Base-by-base conservation (phyloP, 148 eudicot species). In the Agrostemma githago region DNA sequence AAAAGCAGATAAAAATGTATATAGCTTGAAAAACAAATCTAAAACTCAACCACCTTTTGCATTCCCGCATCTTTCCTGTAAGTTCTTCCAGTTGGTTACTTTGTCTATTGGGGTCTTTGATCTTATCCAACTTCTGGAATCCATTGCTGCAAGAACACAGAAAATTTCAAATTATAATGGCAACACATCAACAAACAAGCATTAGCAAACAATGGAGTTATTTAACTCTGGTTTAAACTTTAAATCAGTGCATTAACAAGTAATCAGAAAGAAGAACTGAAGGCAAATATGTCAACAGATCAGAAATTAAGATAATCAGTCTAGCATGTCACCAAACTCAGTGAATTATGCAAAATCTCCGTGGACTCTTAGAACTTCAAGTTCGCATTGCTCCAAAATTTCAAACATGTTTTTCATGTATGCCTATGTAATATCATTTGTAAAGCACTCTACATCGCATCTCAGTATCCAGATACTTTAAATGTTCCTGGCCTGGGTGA, bases 81-180 rank as follows among this genome's bases (percentile, higher is more conserved):
- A 95, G 99, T 70, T 95, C 99, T 82, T 95, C 99, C 80, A 95
- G 83, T 84, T 95, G 99, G 78, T 95, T 95, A 80, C 94, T 95
- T 80, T 95, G 96, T 80, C 99, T 90, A 66, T 63, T 90, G 42
- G 93, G 77, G 74, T 95, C 97, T 82, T 95, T 95, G 77, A 95
- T 79, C 79, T 95, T 95, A 83, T 92, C 97, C 89, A 95, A 82
- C 83, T 92, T 95, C 77, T 95, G 99, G 76, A 95, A 95, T 66
- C 99, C 99, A 95, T 95, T 95, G 78, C 99, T 94, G 83, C 66
- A 69, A 51, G 62, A 70, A 65, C 40, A 57, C 40, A 72, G 51
- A 38, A 67, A 19, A 42, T 17, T 17, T 56, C 8, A 26, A 58
- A 11, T 63, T 66, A 48, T 3, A 34, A 17, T 42, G 6, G 70